Percentiles rank a stretch among this genome's conserved stretches.
These are phyloP conservation scores for Phlyctochytrium planicorne DNA, from an alignment of 192 early-diverging fungal species.

Conservation along the genomic window DNA sequence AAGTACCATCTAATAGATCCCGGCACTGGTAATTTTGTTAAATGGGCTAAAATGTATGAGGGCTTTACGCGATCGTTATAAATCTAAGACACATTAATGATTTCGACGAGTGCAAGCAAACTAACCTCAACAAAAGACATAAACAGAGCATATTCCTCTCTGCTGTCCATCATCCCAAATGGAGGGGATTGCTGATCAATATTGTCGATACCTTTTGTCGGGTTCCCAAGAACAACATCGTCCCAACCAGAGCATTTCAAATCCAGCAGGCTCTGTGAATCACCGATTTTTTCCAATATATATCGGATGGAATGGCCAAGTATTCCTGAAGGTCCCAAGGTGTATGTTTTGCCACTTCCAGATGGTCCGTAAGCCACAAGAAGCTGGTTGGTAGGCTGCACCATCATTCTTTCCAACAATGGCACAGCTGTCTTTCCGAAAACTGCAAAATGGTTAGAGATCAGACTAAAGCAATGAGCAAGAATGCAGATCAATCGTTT, in stretches of 20 bases:
- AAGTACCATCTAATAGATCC: background rate
- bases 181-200: background rate
- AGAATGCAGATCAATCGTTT: background rate
- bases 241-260: background rate
- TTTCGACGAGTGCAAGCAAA: too few species aligned
- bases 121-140: constrained; percentile 2
- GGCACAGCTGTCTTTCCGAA: constrained; percentile 18
- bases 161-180: background rate
- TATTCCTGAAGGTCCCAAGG: constrained; percentile 6
- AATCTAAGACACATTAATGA: background rate
- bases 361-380: constrained; percentile 28
- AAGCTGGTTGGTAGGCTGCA: constrained; percentile 8
- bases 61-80: background rate
- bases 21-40: background rate
- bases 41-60: background rate
- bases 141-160: background rate
- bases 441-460: constrained; percentile 4
- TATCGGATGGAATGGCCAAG: constrained; percentile 9
- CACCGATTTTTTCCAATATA: background rate
- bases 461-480: background rate
- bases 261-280: background rate
- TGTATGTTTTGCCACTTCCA: constrained; percentile 23
- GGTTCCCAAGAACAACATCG: background rate
- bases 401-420: constrained; percentile 14
- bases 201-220: background rate